These are phyloP conservation scores for Vanilla planifolia DNA, from an alignment of 106 monocot species.

Conservation along the genomic window DNA sequence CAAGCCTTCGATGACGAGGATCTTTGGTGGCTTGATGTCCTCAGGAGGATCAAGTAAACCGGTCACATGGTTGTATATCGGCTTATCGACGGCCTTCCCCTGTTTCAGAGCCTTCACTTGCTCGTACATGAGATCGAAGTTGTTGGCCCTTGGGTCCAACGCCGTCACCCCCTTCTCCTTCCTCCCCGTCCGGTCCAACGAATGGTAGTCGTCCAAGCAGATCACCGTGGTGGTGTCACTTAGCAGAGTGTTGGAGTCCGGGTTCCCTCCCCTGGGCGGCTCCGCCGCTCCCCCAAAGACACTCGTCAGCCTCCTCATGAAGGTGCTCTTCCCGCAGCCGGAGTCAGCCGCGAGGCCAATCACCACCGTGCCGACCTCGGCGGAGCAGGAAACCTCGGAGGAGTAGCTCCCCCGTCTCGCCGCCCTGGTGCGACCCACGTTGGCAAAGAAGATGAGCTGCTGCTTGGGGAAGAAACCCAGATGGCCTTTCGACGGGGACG, in stretches of 20 bases:
- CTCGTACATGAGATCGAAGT: conserved; percentile 98
- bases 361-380: conserved; percentile 64
- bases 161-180: conserved; percentile 96
- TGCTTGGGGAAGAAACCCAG: conserved; percentile 35
- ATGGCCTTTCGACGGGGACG: conserved; percentile 24
- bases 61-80: conserved; percentile 92
- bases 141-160: conserved; percentile 78
- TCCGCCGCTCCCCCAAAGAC: conserved; percentile 90
- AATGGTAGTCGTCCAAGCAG: conserved; percentile 93
- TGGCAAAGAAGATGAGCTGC: conserved; percentile 1
- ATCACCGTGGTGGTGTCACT: conserved; percentile 96
- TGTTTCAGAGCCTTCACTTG: conserved; percentile 92
- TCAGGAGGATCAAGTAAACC: conserved; percentile 94
- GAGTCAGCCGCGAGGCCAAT: conserved; percentile 96
- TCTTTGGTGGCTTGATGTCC: conserved; percentile 91
- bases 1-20: conserved; percentile 92
- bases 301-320: conserved; percentile 93
- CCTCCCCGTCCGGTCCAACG: conserved; percentile 80
- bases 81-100: conserved; percentile 77
- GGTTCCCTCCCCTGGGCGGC: conserved; percentile 91
- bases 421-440: background rate
- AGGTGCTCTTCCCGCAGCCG: conserved; percentile 97
- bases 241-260: conserved; percentile 94
- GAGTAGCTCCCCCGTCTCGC: background rate
- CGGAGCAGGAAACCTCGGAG: conserved; percentile 47